A percentile compares a stretch with the other conserved stretches of the same genome.
Evolutionary conservation across 805 yeast species (phyloP).

Genomic region (Metschnikowia lochheadii): DNA sequence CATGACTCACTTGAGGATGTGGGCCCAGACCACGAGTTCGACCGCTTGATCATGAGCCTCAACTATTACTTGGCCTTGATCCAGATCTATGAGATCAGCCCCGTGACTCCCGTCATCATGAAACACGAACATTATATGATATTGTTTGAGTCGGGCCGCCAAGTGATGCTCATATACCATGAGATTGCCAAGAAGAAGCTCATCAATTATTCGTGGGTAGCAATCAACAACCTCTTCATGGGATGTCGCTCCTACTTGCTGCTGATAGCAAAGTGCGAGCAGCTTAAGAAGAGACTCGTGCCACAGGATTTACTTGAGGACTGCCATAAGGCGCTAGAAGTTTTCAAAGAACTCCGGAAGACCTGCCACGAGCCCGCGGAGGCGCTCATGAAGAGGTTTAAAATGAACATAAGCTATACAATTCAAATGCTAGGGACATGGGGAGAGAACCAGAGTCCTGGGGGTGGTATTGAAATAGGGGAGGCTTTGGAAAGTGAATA

Average conservation of each 20-base stretch:
- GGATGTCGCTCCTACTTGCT: slow-evolving; percentile 10
- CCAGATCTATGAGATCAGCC: slow-evolving; percentile 9
- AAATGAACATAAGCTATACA: not conserved
- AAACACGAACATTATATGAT: slow-evolving; percentile 4
- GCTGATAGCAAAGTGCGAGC: slow-evolving; percentile 7
- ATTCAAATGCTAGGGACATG: not conserved
- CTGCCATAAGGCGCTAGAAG: slow-evolving; percentile 2
- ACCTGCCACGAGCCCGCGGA: slow-evolving; percentile 7
- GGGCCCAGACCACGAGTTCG: not conserved
- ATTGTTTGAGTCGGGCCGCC: slow-evolving; percentile 11
- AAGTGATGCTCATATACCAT: slow-evolving; percentile 12
- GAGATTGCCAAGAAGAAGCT: slow-evolving; percentile 3
- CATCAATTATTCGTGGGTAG: slow-evolving; percentile 18
- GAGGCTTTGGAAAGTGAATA: not conserved
- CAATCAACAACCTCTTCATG: slow-evolving; percentile 13
- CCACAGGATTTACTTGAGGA: slow-evolving; percentile 1
- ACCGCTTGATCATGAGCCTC: slow-evolving; percentile 8
- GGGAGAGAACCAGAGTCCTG: not conserved
- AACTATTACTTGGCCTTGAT: slow-evolving; percentile 13
- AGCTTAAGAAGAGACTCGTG: not conserved
- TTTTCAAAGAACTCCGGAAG: slow-evolving; percentile 4
- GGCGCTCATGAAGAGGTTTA: slow-evolving; percentile 1
- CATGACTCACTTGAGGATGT: not conserved
- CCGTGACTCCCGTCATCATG: slow-evolving; percentile 10
- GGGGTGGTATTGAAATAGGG: not conserved